These are phyloP conservation scores for Antitrichia curtipendula DNA, from an alignment of 225 moss, liverwort and hornwort genomes.

Conservation along the genomic window DNA sequence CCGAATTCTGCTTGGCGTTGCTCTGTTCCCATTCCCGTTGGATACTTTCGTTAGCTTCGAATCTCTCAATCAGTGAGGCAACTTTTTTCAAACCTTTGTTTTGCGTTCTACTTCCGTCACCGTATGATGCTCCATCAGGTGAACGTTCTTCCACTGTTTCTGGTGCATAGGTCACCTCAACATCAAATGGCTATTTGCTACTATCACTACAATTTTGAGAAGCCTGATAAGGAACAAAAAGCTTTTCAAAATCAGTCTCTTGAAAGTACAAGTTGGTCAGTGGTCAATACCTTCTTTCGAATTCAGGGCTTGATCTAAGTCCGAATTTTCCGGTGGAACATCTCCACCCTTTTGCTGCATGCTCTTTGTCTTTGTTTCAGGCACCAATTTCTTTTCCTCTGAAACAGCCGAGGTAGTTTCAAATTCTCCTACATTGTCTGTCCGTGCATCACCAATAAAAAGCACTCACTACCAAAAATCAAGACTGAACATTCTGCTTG, in stretches of 20 bases:
- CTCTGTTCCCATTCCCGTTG: slow-evolving; percentile 20
- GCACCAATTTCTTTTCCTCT: slow-evolving; percentile 9
- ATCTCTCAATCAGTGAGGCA: slow-evolving; percentile 28
- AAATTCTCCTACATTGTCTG: neutral
- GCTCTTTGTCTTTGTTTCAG: neutral
- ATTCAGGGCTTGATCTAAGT: neutral
- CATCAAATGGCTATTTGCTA: neutral
- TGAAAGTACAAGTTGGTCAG: neutral
- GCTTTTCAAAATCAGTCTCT: neutral
- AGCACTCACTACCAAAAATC: neutral
- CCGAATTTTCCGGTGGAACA: neutral
- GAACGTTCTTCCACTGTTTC: neutral
- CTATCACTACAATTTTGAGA: neutral
- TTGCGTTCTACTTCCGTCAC: neutral
- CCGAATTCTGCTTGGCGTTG: slow-evolving; percentile 13
- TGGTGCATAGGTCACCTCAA: neutral
- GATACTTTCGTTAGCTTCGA: slow-evolving; percentile 24
- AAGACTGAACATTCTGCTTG: neutral
- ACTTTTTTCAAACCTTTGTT: slow-evolving; percentile 13
- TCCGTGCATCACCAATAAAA: neutral
- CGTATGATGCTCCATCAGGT: neutral
- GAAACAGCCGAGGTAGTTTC: neutral
- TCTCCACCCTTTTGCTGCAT: neutral
- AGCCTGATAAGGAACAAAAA: neutral
- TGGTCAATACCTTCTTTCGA: slow-evolving; percentile 2